These are phyloP conservation scores for Thinopyrum elongatum DNA, from an alignment of 176 grass and related monocot species.

Conservation along the genomic window DNA sequence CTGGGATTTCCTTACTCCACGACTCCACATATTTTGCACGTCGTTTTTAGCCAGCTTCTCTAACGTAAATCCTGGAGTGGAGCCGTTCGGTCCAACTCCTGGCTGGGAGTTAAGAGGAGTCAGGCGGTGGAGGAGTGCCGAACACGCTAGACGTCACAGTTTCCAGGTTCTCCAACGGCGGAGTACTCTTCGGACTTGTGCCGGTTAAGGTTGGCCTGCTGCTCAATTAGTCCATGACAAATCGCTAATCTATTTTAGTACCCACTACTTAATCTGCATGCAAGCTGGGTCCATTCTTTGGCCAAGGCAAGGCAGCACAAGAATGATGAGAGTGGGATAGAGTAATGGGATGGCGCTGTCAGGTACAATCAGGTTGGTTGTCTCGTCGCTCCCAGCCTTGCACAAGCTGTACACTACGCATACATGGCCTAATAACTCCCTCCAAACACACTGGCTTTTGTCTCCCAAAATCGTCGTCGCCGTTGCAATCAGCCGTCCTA, in stretches of 20 bases:
- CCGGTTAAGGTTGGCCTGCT: neutral
- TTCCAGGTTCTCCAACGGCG: neutral
- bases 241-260: neutral
- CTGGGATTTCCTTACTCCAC: too few species aligned
- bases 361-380: slow-evolving; percentile 19
- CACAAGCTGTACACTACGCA: slow-evolving; percentile 8
- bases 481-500: slow-evolving; percentile 26
- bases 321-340: neutral
- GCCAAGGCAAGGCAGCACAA: neutral
- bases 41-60: too few species aligned
- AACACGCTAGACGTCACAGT: slow-evolving; percentile 19
- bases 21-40: too few species aligned
- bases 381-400: slow-evolving; percentile 25
- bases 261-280: neutral
- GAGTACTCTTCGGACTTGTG: neutral
- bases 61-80: too few species aligned
- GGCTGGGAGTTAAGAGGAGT: too few species aligned
- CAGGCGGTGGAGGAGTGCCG: too few species aligned
- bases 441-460: neutral
- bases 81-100: too few species aligned
- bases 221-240: neutral
- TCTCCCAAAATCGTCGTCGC: neutral
- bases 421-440: slow-evolving; percentile 14
- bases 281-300: neutral
- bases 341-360: slow-evolving; percentile 1